Evolutionary conservation across 805 yeast species (phyloP).

Genomic region (Candida ficus): DNA sequence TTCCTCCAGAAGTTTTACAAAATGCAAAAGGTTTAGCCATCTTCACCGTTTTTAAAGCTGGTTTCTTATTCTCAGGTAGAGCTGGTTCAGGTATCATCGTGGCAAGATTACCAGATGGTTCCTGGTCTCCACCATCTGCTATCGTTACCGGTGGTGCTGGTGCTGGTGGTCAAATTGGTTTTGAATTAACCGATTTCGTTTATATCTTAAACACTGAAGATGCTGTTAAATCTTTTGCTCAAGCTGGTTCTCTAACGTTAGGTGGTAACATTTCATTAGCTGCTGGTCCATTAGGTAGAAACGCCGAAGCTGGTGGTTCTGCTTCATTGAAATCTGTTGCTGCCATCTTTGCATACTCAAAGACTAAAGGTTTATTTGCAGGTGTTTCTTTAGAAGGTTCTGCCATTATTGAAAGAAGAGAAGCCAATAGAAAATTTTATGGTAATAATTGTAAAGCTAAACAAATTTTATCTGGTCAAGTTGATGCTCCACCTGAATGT

Average conservation of each 20-base stretch:
- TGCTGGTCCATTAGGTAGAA: conserved; percentile 96
- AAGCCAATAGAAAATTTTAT: conserved; percentile 92
- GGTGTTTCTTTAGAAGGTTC: conserved; percentile 98
- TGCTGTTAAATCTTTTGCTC: conserved; percentile 93
- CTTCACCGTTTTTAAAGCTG: conserved; percentile 94
- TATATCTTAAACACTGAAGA: conserved; percentile 81
- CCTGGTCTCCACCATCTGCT: conserved; percentile 98
- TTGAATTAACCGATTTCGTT: conserved; percentile 93
- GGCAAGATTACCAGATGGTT: conserved; percentile 89
- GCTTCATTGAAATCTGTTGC: conserved; percentile 86
- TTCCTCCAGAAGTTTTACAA: conserved; percentile 82
- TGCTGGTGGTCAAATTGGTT: conserved; percentile 97
- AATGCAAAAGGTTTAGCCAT: conserved; percentile 92
- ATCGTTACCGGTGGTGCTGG: conserved; percentile 97
- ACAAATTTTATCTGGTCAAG: conserved; percentile 74
- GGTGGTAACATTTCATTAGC: conserved; percentile 96
- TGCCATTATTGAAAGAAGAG: conserved; percentile 93
- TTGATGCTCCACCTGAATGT: conserved; percentile 90
- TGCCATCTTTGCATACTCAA: conserved; percentile 89
- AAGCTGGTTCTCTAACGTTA: conserved; percentile 86
- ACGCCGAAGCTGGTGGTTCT: conserved; percentile 95
- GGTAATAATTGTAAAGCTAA: conserved; percentile 88
- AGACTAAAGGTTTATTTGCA: conserved; percentile 94
- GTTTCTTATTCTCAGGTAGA: conserved; percentile 91
- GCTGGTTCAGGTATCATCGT: conserved; percentile 97